A percentile compares a stretch with the other conserved stretches of the same genome.
Conservation (phyloP, 495 filamentous ascomycete genomes). For the Aspergillus heteromorphus region DNA sequence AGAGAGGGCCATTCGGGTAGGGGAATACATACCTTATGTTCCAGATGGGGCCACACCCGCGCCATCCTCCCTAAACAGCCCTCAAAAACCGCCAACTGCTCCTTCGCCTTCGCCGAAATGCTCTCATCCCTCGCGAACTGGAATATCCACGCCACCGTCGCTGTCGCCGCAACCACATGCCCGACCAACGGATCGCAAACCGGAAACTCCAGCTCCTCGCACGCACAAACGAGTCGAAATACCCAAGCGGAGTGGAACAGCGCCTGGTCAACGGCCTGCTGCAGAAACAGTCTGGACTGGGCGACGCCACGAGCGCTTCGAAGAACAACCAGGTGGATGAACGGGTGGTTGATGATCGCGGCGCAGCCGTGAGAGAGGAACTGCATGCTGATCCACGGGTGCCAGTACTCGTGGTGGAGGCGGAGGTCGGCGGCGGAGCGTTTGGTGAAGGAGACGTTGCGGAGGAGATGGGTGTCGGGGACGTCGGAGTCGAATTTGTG, state of each 20-base stretch:
- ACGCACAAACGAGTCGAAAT: background rate
- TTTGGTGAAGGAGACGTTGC: slow-evolving; percentile 10
- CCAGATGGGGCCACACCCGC: slow-evolving; percentile 1
- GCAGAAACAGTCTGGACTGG: slow-evolving; percentile 3
- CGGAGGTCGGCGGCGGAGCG: slow-evolving; percentile 5
- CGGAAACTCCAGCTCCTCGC: background rate
- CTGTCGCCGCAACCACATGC: background rate
- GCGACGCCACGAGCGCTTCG: background rate
- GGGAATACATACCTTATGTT: background rate
- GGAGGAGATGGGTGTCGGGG: slow-evolving; percentile 5
- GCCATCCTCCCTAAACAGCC: background rate
- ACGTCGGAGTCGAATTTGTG: slow-evolving; percentile 3
- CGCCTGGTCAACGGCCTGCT: slow-evolving; percentile 7
- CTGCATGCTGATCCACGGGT: slow-evolving; percentile 4
- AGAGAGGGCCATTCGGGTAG: background rate
- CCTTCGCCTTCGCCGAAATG: background rate
- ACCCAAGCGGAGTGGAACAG: slow-evolving; percentile 9
- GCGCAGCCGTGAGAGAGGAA: background rate
- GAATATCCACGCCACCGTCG: slow-evolving; percentile 10
- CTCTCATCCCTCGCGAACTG: slow-evolving; percentile 8
- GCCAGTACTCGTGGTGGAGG: slow-evolving; percentile 8
- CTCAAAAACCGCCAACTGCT: background rate
- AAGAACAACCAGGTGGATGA: slow-evolving; percentile 1
- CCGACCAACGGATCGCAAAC: slow-evolving; percentile 6
- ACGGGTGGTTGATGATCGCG: slow-evolving; percentile 7